Percentiles rank a stretch among this genome's conserved stretches.
These are phyloP conservation scores for Dalbergia cultrata DNA, from an alignment of 306 rosid species.

Conservation along the genomic window DNA sequence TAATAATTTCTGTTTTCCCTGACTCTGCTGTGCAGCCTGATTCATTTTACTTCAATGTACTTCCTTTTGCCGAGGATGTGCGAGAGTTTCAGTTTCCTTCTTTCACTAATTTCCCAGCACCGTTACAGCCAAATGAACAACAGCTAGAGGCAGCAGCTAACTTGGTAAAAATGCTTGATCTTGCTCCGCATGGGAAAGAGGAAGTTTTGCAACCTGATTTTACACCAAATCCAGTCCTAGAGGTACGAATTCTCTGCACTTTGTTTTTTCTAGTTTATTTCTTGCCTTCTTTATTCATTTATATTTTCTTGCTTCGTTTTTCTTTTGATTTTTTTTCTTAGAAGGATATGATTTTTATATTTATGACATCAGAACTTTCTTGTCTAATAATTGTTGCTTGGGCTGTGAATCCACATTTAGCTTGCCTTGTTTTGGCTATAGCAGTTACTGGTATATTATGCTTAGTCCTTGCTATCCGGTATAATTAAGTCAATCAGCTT, in stretches of 20 bases:
- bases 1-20: conserved; percentile 32
- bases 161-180: conserved; percentile 77
- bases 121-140: conserved; percentile 72
- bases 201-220: conserved; percentile 79
- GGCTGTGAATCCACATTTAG: conserved; percentile 15
- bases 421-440: conserved; percentile 15
- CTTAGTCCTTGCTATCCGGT: conserved; percentile 12
- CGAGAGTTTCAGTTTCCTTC: conserved; percentile 93
- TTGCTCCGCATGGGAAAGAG: conserved; percentile 71
- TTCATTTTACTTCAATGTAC: conserved; percentile 86
- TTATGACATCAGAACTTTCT: not conserved
- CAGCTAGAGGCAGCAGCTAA: conserved; percentile 86
- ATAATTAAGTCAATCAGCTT: conserved; percentile 21
- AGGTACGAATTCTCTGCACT: conserved; percentile 62
- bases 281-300: not conserved
- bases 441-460: not conserved
- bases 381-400: conserved; percentile 2
- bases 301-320: conserved; percentile 1
- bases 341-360: conserved; percentile 9
- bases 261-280: conserved; percentile 28
- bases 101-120: conserved; percentile 66
- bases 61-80: conserved; percentile 91
- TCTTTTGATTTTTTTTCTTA: not conserved
- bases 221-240: conserved; percentile 86
- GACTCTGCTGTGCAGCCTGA: conserved; percentile 71